Evolutionary conservation across 176 grass and related monocot species (phyloP), one percentile per base, ranked within the genome.

Genomic region (Secale cereale): DNA sequence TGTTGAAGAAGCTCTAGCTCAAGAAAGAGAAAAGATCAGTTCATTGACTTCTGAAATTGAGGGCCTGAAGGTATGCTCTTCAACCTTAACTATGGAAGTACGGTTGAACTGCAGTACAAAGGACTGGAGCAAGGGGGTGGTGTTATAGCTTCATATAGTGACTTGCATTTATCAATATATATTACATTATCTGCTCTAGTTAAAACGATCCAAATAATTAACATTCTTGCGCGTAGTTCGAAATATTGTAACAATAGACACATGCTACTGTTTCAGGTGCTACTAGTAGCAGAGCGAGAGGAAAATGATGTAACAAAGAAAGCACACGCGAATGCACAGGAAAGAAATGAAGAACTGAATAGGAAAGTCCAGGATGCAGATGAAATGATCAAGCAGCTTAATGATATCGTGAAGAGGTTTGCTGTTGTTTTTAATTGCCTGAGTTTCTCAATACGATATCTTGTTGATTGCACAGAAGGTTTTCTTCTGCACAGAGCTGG

Each of bases 11-110:
- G 90, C 90, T 79, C 87, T 95, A 62, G 80, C 83, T 85, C 82
- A 92, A 88, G 92, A 95, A 78, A 95, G 90, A 82, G 83, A 95
- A 76, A 92, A 84, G n/a, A 92, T 95, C 66, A 73, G 75, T 86
- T 86, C 29, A 79, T 74, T 95, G 64, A 95, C 70, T 70, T 66
- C 77, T 87, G 90, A 95, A 86, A 75, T 86, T 41, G 93, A 90
- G 43, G 77, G 48, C 26, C 76, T 95, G 43, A 90, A 87, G 88
- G 93, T 92, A 90, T 64, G 45, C 45, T 54, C 39, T 28, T 77
- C 14, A 37, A 68, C 16, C 52, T 83, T 40, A 50, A 31, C 29
- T 20, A 63, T 73, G 48, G 5, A 59, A 70, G 70, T 71, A 71
- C 77, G 68, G 27, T 52, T 63, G 26, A 78, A 74, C 39, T 39